Percentiles rank a stretch among this genome's conserved stretches.
Evolutionary conservation across 805 yeast genomes (phyloP).

Genomic region (Teunomyces kruisii): DNA sequence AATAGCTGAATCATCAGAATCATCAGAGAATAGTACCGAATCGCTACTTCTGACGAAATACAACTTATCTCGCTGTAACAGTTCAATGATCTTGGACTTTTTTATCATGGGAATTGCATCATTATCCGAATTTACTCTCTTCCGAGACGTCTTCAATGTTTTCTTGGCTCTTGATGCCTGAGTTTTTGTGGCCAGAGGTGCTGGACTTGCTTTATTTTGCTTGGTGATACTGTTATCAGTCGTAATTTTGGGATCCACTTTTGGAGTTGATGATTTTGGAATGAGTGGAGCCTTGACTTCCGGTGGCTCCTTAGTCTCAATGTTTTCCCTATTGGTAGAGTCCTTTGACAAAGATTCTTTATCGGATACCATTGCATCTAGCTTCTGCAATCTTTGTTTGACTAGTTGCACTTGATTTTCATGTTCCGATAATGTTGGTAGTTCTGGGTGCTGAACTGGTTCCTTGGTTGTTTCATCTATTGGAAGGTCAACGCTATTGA

Average conservation of each 20-base stretch:
- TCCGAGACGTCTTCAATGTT: not conserved
- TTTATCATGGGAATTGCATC: slow-evolving; percentile 7
- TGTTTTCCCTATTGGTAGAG: too few relatives aligned
- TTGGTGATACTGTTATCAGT: not conserved
- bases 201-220: not conserved
- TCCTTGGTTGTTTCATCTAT: too few relatives aligned
- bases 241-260: too few relatives aligned
- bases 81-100: slow-evolving; percentile 10
- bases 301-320: too few relatives aligned
- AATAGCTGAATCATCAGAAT: slow-evolving; percentile 5
- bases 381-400: too few relatives aligned
- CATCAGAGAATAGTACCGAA: slow-evolving; percentile 10
- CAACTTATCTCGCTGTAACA: slow-evolving; percentile 5
- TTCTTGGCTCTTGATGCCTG: not conserved
- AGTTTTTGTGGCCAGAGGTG: not conserved
- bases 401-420: too few relatives aligned
- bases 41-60: slow-evolving; percentile 8
- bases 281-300: too few relatives aligned
- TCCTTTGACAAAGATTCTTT: too few relatives aligned
- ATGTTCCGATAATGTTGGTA: not conserved
- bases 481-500: not conserved
- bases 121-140: not conserved
- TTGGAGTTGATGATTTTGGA: too few relatives aligned
- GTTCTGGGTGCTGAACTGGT: not conserved
- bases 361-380: too few relatives aligned